Percentiles rank a stretch among this genome's conserved stretches.
These are phyloP conservation scores for Coelastrella sp. DNA, from an alignment of 139 green algal genomes.

Conservation along the genomic window DNA sequence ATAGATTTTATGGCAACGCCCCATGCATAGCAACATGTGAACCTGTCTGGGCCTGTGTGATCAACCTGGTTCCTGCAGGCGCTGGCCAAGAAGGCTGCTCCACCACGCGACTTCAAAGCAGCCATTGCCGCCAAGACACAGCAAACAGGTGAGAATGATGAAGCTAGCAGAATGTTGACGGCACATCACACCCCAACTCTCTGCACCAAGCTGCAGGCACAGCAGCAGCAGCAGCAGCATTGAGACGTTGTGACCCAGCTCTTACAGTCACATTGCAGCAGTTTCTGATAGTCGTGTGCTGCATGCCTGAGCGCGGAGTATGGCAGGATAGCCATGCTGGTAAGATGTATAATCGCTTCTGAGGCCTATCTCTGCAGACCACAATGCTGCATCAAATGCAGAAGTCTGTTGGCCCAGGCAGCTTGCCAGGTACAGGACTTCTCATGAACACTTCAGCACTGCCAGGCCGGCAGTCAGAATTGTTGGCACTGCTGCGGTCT, in stretches of 20 bases:
- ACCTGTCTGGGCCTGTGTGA: not conserved
- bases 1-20: not conserved
- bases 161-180: not conserved
- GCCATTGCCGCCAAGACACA: slow-evolving; percentile 62
- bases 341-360: too few relatives aligned
- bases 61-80: slow-evolving; percentile 20
- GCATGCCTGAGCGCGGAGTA: too few relatives aligned
- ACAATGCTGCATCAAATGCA: too few relatives aligned
- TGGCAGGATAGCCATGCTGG: too few relatives aligned
- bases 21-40: not conserved
- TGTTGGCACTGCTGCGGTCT: not conserved
- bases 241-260: not conserved
- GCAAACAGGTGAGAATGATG: slow-evolving; percentile 54
- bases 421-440: not conserved
- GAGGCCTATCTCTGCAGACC: too few relatives aligned
- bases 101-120: slow-evolving; percentile 92
- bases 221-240: slow-evolving; percentile 13
- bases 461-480: too few relatives aligned
- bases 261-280: too few relatives aligned
- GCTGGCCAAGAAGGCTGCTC: slow-evolving; percentile 58
- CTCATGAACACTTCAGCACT: not conserved
- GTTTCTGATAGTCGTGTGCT: too few relatives aligned
- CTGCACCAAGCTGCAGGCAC: not conserved
- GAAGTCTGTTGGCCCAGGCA: too few relatives aligned
- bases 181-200: not conserved